Evolutionary conservation across 345 rosid species (phyloP).

Genomic region (Microcos paniculata): DNA sequence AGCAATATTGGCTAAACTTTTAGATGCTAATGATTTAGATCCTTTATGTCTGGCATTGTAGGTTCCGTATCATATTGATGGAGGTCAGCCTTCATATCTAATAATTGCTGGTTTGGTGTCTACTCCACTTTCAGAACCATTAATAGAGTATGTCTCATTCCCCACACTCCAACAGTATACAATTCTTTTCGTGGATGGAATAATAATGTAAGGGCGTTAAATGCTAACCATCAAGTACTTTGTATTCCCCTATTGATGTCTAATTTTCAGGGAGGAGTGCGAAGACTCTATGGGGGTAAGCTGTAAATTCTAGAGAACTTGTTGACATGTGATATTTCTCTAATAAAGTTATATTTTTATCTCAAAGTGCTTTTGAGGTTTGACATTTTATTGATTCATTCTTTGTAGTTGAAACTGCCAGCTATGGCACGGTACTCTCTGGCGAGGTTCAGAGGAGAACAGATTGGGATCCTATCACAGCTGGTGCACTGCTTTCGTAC

Average conservation of each 20-base stretch:
- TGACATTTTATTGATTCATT: conserved; percentile 19
- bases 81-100: conserved; percentile 87
- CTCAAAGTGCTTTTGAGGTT: background rate
- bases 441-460: conserved; percentile 90
- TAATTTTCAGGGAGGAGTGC: conserved; percentile 63
- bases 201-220: background rate
- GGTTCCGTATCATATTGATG: conserved; percentile 94
- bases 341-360: conserved; percentile 3
- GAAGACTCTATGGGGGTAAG: conserved; percentile 90
- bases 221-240: background rate
- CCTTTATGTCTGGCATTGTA: conserved; percentile 28
- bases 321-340: background rate
- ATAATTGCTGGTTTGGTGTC: conserved; percentile 95
- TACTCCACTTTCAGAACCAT: conserved; percentile 94
- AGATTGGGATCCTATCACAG: conserved; percentile 94
- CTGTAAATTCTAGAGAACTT: conserved; percentile 16
- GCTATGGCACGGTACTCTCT: conserved; percentile 87
- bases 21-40: conserved; percentile 9
- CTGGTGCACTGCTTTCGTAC: conserved; percentile 30
- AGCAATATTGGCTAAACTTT: background rate
- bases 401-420: conserved; percentile 65
- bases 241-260: background rate
- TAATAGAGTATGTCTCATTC: conserved; percentile 70
- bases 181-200: background rate
- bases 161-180: background rate